Base-by-base conservation (phyloP, 2,329 filamentous ascomycete genomes). In the Claviceps africana region DNA sequence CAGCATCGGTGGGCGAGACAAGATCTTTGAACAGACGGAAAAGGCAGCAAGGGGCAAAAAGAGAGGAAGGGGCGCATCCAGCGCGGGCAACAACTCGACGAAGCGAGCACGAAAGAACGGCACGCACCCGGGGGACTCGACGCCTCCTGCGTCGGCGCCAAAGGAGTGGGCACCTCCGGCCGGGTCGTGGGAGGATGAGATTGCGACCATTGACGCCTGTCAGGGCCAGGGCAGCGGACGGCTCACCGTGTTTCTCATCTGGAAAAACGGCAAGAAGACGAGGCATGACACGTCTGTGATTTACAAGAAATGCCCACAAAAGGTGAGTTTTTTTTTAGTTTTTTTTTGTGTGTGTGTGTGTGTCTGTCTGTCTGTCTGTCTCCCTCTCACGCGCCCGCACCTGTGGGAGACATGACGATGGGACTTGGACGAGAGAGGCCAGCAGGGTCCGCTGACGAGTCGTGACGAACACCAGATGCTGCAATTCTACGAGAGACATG, bases 241-340 rank as follows among this genome's bases (percentile, higher is more conserved):
- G 54, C 71, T 87, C 15, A 74, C 81, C 33, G 85, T 85, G 1
- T 88, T 83, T 58, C 68, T 90, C 33, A 79, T 80, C 13, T 91
- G 87, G 86, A 83, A 81, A 59, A 81, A 84, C 55, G 81, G 81
- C 9, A 72, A 79, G 47, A 89, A 88, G 70, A 86, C 85, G 1
- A 82, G 86, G 61, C 86, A 91, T 60, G 75, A 79, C 10, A 80
- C 86, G 17, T 65, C 73, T 21, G 74, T 82, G 15, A 76, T 89
- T 8, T 86, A 90, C 60, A 76, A 81, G 60, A 83, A 88, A 59
- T 89, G 85, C 58, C 87, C 87, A 0, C 86, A 91, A 62, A 86
- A 83, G 75, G 84, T 85, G 64, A 52, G 69, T 37, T n/a, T 25
- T 6, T 17, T 4, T 35, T 11, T 35, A 11, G 2, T 11, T 25